Percentiles rank a stretch among this genome's conserved stretches.
Conservation (phyloP, 768 basidiomycete species). For the Kwoniella pini region DNA sequence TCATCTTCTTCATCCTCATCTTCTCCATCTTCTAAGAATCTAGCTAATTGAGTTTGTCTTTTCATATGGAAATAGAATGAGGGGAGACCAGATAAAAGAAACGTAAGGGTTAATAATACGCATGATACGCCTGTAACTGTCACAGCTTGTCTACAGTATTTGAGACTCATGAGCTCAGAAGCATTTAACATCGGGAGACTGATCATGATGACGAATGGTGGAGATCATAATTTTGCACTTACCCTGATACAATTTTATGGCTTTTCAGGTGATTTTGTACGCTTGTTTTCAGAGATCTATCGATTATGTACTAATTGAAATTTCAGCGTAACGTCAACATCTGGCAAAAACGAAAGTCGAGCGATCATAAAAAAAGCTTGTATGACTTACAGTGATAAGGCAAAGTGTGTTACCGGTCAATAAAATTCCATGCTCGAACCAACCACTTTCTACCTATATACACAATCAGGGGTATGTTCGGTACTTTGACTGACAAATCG, state of each 20-base stretch:
- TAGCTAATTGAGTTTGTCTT: slow-evolving; percentile 16
- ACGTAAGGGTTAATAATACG: slow-evolving; percentile 15
- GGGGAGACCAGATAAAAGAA: slow-evolving; percentile 25
- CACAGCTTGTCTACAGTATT: background rate
- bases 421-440: slow-evolving; percentile 30
- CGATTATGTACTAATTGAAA: slow-evolving; percentile 23
- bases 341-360: too few species aligned
- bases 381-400: slow-evolving; percentile 19
- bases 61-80: slow-evolving; percentile 22
- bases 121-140: slow-evolving; percentile 14
- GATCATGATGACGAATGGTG: background rate
- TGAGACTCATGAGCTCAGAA: too few species aligned
- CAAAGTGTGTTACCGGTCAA: slow-evolving; percentile 10
- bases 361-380: background rate
- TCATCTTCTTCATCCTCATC: slow-evolving; percentile 9
- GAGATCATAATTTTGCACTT: background rate
- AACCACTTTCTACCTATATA: slow-evolving; percentile 22
- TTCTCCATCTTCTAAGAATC: slow-evolving; percentile 18
- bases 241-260: slow-evolving; percentile 23
- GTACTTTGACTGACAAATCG: background rate
- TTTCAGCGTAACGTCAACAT: background rate
- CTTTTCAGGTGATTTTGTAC: slow-evolving; percentile 2
- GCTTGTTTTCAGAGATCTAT: slow-evolving; percentile 13
- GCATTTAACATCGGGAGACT: slow-evolving; percentile 1
- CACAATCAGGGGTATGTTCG: too few species aligned